phyloP scores from a whole-genome alignment of 176 grass and related monocot genomes.

The Avena eriantha region DNA sequence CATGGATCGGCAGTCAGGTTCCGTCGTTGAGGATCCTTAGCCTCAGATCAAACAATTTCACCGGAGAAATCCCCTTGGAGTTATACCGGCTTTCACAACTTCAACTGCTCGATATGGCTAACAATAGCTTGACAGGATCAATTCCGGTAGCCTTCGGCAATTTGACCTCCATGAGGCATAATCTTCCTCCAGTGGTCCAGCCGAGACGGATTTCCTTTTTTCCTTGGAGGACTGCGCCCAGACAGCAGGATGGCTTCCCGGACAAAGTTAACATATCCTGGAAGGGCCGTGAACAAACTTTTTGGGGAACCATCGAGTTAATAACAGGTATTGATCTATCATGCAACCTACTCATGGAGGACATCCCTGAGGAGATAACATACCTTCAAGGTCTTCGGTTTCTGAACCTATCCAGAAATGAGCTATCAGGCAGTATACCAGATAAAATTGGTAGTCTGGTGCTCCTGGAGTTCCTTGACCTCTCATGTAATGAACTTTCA shows the following conservation, averaged over 20 bases:
- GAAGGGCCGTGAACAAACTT: neutral
- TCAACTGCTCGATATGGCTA: constrained; percentile 9
- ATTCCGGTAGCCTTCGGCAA: neutral
- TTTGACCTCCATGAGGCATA: neutral
- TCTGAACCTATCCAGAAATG: neutral
- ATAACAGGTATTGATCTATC: neutral
- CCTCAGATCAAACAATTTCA: neutral
- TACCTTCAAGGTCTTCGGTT: neutral
- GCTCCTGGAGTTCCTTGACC: neutral
- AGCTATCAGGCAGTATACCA: neutral
- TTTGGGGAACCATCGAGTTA: neutral
- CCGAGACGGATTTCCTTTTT: neutral
- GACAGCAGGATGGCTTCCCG: neutral
- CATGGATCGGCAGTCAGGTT: neutral
- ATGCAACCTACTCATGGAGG: neutral
- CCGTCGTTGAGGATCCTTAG: neutral
- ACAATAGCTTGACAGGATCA: neutral
- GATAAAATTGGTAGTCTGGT: neutral
- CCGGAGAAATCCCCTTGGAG: neutral
- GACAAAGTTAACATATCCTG: neutral
- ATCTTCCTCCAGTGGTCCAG: neutral
- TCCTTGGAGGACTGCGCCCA: neutral
- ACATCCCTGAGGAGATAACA: neutral
- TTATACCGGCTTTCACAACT: neutral
- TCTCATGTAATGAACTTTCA: neutral